Conservation (phyloP, 2,329 filamentous ascomycete species). For the Calonectria pauciramosa region DNA sequence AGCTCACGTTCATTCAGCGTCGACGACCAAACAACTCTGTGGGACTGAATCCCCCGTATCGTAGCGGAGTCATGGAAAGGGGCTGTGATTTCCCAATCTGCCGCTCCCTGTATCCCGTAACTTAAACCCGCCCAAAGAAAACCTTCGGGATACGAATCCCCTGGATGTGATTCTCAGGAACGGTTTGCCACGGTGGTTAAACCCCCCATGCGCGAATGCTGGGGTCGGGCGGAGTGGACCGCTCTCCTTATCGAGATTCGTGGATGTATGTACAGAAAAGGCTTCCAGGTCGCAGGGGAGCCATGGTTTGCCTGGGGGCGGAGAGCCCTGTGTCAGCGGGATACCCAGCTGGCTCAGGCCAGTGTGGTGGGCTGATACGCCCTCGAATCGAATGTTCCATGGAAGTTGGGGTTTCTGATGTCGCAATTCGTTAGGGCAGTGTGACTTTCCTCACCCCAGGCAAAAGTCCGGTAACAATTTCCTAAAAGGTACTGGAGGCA, state of each 20-base stretch:
- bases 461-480: constrained; percentile 18
- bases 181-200: constrained; percentile 31
- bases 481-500: constrained; percentile 9
- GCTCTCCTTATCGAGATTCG: constrained; percentile 35
- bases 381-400: constrained; percentile 36
- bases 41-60: neutral
- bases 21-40: neutral
- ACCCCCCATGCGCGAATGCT: constrained; percentile 19
- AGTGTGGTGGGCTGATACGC: constrained; percentile 31
- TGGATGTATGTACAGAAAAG: constrained; percentile 21
- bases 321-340: constrained; percentile 14
- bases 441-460: constrained; percentile 4
- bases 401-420: constrained; percentile 21
- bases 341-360: constrained; percentile 28
- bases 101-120: neutral
- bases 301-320: constrained; percentile 17
- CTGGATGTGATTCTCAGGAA: constrained; percentile 17
- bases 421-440: constrained; percentile 10
- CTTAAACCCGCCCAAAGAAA: constrained; percentile 1
- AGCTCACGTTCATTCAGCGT: neutral
- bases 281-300: constrained; percentile 8
- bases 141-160: constrained; percentile 27
- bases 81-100: constrained; percentile 1
- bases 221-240: constrained; percentile 30
- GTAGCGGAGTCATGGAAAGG: neutral